A percentile compares a stretch with the other conserved stretches of the same genome.
These are phyloP conservation scores for Lipomyces chichibuensis DNA, from an alignment of 805 yeast species.

Conservation along the genomic window DNA sequence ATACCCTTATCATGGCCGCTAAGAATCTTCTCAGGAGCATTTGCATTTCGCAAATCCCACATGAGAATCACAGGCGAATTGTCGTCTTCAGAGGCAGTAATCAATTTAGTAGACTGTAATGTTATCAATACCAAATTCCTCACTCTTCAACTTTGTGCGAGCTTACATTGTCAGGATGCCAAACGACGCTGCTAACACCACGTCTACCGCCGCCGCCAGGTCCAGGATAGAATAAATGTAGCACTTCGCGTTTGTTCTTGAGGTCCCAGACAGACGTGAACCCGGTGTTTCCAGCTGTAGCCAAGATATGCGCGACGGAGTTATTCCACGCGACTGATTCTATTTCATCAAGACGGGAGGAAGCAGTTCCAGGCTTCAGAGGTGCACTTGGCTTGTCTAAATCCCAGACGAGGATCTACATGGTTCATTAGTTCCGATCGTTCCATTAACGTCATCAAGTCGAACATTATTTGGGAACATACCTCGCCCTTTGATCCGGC, in stretches of 20 bases:
- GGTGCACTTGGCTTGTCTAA: slow-evolving; percentile 58
- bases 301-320: slow-evolving; percentile 79
- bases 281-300: slow-evolving; percentile 83
- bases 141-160: not conserved
- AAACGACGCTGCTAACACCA: slow-evolving; percentile 77
- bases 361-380: slow-evolving; percentile 71
- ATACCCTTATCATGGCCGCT: slow-evolving; percentile 87
- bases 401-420: slow-evolving; percentile 80
- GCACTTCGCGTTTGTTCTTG: slow-evolving; percentile 81
- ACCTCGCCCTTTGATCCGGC: slow-evolving; percentile 85
- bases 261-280: slow-evolving; percentile 94
- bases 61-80: slow-evolving; percentile 75
- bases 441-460: not conserved
- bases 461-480: not conserved
- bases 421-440: not conserved
- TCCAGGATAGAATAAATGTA: slow-evolving; percentile 73
- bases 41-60: slow-evolving; percentile 94
- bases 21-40: slow-evolving; percentile 79
- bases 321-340: slow-evolving; percentile 88
- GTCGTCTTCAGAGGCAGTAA: slow-evolving; percentile 86
- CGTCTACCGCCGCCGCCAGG: slow-evolving; percentile 53
- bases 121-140: not conserved
- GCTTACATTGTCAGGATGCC: slow-evolving; percentile 72
- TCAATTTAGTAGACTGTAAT: slow-evolving; percentile 72
- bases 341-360: slow-evolving; percentile 80